phyloP scores from a whole-genome alignment of 768 basidiomycete species.

The Atractiella rhizophila region DNA sequence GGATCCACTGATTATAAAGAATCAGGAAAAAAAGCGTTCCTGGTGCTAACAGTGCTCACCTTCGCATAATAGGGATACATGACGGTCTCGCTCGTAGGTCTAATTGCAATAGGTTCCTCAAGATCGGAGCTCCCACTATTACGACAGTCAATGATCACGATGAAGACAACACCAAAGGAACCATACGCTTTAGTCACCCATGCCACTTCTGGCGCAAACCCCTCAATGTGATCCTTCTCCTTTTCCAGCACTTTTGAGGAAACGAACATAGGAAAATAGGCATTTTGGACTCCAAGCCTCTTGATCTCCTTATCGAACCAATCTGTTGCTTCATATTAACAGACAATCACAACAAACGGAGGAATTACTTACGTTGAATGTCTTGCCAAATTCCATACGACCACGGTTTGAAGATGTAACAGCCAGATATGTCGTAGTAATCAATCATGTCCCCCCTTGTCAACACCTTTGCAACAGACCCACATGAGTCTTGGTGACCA shows the following conservation, averaged over 20 bases:
- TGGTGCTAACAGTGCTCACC: slow-evolving; percentile 2
- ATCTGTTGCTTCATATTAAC: slow-evolving; percentile 24
- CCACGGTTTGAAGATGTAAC: slow-evolving; percentile 96
- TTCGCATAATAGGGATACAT: slow-evolving; percentile 99
- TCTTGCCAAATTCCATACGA: slow-evolving; percentile 91
- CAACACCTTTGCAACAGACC: slow-evolving; percentile 29
- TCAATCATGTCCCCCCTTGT: slow-evolving; percentile 97
- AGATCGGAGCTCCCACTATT: slow-evolving; percentile 66
- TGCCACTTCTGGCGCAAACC: slow-evolving; percentile 98
- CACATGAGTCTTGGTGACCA: slow-evolving; percentile 7
- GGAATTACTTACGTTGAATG: slow-evolving; percentile 44
- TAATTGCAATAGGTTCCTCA: slow-evolving; percentile 90
- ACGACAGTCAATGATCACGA: background rate
- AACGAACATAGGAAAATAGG: slow-evolving; percentile 98
- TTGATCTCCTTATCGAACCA: slow-evolving; percentile 87
- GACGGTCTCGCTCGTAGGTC: slow-evolving; percentile 91
- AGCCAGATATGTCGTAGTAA: slow-evolving; percentile 94
- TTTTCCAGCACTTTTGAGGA: slow-evolving; percentile 72
- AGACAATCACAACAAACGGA: slow-evolving; percentile 1
- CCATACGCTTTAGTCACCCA: slow-evolving; percentile 93
- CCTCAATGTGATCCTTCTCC: slow-evolving; percentile 96
- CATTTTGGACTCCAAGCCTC: slow-evolving; percentile 81
- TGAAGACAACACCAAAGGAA: background rate
- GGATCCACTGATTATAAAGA: slow-evolving; percentile 53
- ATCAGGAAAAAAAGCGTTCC: too few relatives aligned